Percentiles rank a stretch among this genome's conserved stretches.
These are phyloP conservation scores for Narthecium ossifragum DNA, from an alignment of 106 monocot genomes.

Conservation along the genomic window DNA sequence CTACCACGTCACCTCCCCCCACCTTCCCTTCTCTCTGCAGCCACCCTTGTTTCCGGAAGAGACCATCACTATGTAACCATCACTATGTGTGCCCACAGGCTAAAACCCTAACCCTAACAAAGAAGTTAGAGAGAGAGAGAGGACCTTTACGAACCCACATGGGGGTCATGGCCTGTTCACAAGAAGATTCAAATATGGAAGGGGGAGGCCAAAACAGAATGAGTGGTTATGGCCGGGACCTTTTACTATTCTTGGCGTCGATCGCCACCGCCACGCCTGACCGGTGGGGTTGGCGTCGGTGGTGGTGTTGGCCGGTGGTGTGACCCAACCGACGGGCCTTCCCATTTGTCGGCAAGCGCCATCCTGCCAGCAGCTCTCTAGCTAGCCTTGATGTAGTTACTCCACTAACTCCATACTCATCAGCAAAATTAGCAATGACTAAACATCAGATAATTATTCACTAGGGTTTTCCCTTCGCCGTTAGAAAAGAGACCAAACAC, in stretches of 20 bases:
- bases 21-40: background rate
- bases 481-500: too few relatives aligned
- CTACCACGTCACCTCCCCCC: background rate
- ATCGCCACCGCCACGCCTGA: too few relatives aligned
- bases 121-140: constrained; percentile 5
- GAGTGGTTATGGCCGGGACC: too few relatives aligned
- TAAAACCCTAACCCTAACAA: background rate
- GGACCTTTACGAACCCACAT: background rate
- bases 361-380: too few relatives aligned
- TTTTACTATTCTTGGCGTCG: too few relatives aligned
- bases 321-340: too few relatives aligned
- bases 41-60: background rate
- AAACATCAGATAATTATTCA: too few relatives aligned
- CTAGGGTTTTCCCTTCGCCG: too few relatives aligned
- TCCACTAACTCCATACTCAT: too few relatives aligned
- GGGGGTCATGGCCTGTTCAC: background rate
- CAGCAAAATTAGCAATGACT: too few relatives aligned
- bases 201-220: background rate
- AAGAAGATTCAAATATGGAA: background rate
- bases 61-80: constrained; percentile 4
- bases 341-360: too few relatives aligned
- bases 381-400: too few relatives aligned
- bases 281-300: background rate
- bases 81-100: constrained; percentile 2
- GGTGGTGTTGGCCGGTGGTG: background rate